Base-by-base conservation (phyloP, 116 monocot genomes). In the Papilionanthe hybrid region DNA sequence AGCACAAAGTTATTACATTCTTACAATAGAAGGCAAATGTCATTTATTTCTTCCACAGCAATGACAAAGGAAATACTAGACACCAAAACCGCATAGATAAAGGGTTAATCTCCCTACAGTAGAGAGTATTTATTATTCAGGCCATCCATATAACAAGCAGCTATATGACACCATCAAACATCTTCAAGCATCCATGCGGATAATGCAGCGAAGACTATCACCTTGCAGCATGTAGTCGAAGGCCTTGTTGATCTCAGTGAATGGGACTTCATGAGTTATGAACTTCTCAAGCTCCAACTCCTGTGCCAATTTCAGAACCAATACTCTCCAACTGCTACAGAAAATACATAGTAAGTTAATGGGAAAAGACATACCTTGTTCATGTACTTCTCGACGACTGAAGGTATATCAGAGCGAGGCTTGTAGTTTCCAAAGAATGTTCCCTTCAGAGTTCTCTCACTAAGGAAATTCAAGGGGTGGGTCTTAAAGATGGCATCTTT, bases 391-490 rank as follows among this genome's bases (percentile, higher is more conserved):
- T 98, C 98, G 12, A 94, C 94, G 58, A 98, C 90, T 0, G 75
- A 28, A 77, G 94, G 98, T 43, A 98, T 79, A 80, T 94, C 92
- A 0, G 88, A 81, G 37, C 90, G 89, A 1, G 94, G 98, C 47
- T 93, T 98, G 84, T 98, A 98, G 91, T 98, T 94, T 22, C 94
- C 94, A 57, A 91, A 98, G 88, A 94, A 90, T 47, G 94, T 98
- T 18, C 98, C 92, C 79, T 90, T 92, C 12, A 97, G 91, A 17
- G 97, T 97, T 80, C 85, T 92, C 79, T 97, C 94, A 58, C 81
- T 88, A 74, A 97, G 75, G 72, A 97, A 67, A 58, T 97, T 92
- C 68, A 92, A 30, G 9, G 97, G 97, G 58, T 88, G 80, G 15
- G 94, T 97, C 83, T 89, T 91, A 82, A 97, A 92, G 1, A 83